Evolutionary conservation across 176 grass and related monocot species (phyloP).

Genomic region (Saccharum officinarum): DNA sequence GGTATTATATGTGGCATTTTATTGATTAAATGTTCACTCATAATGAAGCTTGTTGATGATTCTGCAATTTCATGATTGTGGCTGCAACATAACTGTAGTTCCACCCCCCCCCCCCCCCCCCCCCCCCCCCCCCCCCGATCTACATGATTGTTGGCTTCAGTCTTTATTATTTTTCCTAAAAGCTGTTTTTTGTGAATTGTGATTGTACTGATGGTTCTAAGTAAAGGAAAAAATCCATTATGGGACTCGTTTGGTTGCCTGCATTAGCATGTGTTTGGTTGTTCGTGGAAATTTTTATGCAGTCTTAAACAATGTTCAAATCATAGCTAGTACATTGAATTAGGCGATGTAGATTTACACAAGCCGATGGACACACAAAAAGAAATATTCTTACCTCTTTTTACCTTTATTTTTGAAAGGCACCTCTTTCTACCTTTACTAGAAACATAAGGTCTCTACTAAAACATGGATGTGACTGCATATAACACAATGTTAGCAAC

Average conservation of each 20-base stretch:
- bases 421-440: background rate
- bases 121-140: background rate
- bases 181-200: background rate
- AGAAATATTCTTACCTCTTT: background rate
- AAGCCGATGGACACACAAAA: background rate
- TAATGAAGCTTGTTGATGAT: background rate
- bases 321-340: background rate
- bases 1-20: background rate
- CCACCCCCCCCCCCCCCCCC: too few relatives aligned
- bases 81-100: background rate
- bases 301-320: background rate
- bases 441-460: background rate
- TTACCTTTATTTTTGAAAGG: background rate
- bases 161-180: background rate
- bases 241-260: background rate
- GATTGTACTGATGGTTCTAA: conserved; percentile 1
- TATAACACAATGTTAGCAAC: background rate
- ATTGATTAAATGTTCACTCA: background rate
- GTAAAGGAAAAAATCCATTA: background rate
- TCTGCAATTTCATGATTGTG: background rate
- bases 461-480: background rate
- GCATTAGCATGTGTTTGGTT: background rate
- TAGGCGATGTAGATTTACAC: background rate
- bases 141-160: background rate
- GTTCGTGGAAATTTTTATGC: background rate